phyloP scores from a whole-genome alignment of 2,329 filamentous ascomycete species.

The Venturia effusa region DNA sequence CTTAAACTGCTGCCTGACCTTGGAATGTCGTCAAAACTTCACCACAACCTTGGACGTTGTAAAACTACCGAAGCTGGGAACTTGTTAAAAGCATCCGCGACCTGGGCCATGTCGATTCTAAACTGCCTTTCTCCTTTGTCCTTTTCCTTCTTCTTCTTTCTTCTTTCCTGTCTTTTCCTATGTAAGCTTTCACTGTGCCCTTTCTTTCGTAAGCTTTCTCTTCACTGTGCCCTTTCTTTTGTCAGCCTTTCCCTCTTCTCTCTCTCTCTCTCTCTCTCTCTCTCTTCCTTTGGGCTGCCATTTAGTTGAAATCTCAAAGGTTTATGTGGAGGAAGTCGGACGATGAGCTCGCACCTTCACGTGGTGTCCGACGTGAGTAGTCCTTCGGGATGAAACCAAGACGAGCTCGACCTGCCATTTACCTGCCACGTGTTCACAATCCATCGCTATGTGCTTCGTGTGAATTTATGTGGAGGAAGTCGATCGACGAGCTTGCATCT shows the following conservation, averaged over 20 bases:
- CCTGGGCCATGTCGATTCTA: background rate
- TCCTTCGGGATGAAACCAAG: background rate
- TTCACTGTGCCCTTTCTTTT: too few species aligned
- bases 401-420: background rate
- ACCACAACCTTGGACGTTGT: background rate
- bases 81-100: background rate
- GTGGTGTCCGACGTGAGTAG: conserved; percentile 2
- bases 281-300: background rate
- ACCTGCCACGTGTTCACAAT: too few species aligned
- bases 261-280: background rate
- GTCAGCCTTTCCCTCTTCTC: background rate
- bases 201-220: too few species aligned
- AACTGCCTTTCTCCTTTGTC: background rate
- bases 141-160: background rate
- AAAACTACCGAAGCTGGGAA: background rate
- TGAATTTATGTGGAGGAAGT: background rate
- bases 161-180: background rate
- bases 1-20: background rate
- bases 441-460: too few species aligned
- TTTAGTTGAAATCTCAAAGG: background rate
- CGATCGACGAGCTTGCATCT: background rate
- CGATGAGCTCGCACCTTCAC: conserved; percentile 4
- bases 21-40: too few species aligned
- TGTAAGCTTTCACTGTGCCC: background rate
- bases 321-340: conserved; percentile 2